Base-by-base conservation (phyloP, 2,329 filamentous ascomycete species). In the Aaosphaeria arxii region DNA sequence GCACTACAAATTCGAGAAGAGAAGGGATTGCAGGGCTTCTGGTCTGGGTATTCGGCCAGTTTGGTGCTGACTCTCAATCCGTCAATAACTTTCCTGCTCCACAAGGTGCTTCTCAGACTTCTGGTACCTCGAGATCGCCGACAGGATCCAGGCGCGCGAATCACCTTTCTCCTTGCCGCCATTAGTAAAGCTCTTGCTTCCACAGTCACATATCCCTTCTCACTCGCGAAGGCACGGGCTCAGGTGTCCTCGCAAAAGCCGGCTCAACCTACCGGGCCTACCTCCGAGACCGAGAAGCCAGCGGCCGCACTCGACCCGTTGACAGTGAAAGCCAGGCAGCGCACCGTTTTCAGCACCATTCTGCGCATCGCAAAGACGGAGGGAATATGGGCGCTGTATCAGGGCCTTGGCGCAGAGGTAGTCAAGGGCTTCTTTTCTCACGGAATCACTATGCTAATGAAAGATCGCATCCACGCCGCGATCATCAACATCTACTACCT, bases 391-490 rank as follows among this genome's bases (percentile, higher is more conserved):
- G 86, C 84, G 0, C 71, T 95, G 6, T 96, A 95, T 63, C 82
- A 87, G 43, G 91, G 90, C 5, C 74, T 95, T 0, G 78, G 78
- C 11, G 88, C 85, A 4, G 89, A 95, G 69, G 77, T 95, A 3
- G 70, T 91, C 6, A 91, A 91, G 61, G 87, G 88, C 0, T 95
- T 95, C 72, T 85, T 96, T 60, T 85, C 84, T 24, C 90, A 96
- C 61, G 91, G 91, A 0, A 80, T 91, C 44, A 92, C 90, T 1
- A 95, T 95, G 88, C 74, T 92, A 46, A 83, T 88, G 49, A 96
- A 96, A 70, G 88, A 92, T 47, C 73, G 81, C 5, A 81, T 94
- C 6, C 88, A 95, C 65, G 77, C 81, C 30, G 68, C 85, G 11
- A 82, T 95, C 47, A 81, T 95, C 50, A 82, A 82, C 53, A 59